Percentiles rank a stretch among this genome's conserved stretches.
phyloP scores from a whole-genome alignment of 1,284 basidiomycete genomes.

The Cutaneotrichosporon mucoides region DNA sequence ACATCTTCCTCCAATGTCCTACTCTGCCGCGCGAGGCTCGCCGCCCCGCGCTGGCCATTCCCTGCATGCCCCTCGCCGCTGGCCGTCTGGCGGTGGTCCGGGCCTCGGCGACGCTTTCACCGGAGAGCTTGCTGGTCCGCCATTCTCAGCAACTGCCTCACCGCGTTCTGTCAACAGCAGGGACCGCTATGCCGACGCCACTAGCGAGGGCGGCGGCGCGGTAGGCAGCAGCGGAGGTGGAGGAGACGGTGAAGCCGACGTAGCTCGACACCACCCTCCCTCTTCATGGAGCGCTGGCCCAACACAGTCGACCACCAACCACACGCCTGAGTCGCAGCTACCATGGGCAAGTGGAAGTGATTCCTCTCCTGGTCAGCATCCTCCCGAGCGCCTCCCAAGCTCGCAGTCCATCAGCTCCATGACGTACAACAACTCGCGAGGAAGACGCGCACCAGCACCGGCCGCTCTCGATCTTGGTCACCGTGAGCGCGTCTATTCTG shows the following conservation, averaged over 20 bases:
- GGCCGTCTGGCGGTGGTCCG: background rate
- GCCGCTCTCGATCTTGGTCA: slow-evolving; percentile 11
- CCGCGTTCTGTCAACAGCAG: slow-evolving; percentile 4
- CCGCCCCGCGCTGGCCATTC: slow-evolving; percentile 18
- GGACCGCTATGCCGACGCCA: slow-evolving; percentile 1
- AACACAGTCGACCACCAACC: background rate
- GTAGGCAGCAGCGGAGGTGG: no score
- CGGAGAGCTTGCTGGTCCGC: background rate
- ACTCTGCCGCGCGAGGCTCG: slow-evolving; percentile 21
- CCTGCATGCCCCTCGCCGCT: background rate
- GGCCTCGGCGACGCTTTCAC: background rate
- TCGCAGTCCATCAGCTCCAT: slow-evolving; percentile 26
- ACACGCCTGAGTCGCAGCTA: background rate
- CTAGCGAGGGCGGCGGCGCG: background rate
- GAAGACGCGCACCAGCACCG: slow-evolving; percentile 9
- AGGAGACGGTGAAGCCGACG: background rate
- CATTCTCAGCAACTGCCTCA: background rate
- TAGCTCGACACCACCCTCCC: background rate
- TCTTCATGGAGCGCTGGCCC: background rate
- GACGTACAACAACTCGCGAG: slow-evolving; percentile 4
- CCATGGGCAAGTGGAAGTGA: background rate
- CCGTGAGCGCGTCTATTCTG: background rate
- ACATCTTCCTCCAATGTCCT: slow-evolving; percentile 11
- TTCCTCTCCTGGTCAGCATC: background rate
- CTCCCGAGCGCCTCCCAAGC: slow-evolving; percentile 16